Evolutionary conservation across 1,284 basidiomycete species (phyloP).

Genomic region (Pisolithus thermaeus): DNA sequence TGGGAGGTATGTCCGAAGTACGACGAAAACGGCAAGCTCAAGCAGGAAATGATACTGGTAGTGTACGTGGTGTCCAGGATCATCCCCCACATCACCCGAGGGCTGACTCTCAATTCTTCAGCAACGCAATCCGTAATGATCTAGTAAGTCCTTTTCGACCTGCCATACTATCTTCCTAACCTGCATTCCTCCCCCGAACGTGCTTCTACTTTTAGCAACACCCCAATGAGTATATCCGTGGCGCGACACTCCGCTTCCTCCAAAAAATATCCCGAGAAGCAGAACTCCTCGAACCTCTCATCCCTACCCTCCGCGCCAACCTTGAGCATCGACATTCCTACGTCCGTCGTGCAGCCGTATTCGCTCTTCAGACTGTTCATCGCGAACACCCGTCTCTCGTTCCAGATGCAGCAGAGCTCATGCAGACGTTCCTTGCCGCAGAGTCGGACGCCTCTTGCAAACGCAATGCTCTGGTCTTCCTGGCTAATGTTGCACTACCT

Average conservation of each 20-base stretch:
- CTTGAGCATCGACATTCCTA: slow-evolving; percentile 98
- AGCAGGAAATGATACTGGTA: slow-evolving; percentile 99
- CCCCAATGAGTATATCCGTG: slow-evolving; percentile 99
- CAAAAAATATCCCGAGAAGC: slow-evolving; percentile 93
- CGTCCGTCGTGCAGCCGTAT: slow-evolving; percentile 98
- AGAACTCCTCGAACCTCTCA: slow-evolving; percentile 93
- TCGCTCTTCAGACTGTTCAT: slow-evolving; percentile 93
- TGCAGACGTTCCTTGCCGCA: slow-evolving; percentile 96
- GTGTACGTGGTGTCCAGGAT: slow-evolving; percentile 57
- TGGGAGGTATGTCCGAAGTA: slow-evolving; percentile 99
- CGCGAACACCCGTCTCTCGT: slow-evolving; percentile 93
- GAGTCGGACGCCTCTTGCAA: slow-evolving; percentile 97
- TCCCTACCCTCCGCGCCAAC: slow-evolving; percentile 90
- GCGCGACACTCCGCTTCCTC: slow-evolving; percentile 92
- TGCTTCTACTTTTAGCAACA: slow-evolving; percentile 71
- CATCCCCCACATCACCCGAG: slow-evolving; percentile 1
- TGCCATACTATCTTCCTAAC: slow-evolving; percentile 1
- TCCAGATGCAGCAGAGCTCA: slow-evolving; percentile 94
- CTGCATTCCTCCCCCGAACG: background rate
- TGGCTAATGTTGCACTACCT: slow-evolving; percentile 83
- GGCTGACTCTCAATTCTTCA: slow-evolving; percentile 28
- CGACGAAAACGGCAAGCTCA: slow-evolving; percentile 94
- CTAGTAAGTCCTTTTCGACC: slow-evolving; percentile 50
- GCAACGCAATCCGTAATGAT: slow-evolving; percentile 97
- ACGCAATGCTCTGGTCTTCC: slow-evolving; percentile 94